Conservation (phyloP, 1,139 yeast genomes). For the Yamadazyma jaroonii region DNA sequence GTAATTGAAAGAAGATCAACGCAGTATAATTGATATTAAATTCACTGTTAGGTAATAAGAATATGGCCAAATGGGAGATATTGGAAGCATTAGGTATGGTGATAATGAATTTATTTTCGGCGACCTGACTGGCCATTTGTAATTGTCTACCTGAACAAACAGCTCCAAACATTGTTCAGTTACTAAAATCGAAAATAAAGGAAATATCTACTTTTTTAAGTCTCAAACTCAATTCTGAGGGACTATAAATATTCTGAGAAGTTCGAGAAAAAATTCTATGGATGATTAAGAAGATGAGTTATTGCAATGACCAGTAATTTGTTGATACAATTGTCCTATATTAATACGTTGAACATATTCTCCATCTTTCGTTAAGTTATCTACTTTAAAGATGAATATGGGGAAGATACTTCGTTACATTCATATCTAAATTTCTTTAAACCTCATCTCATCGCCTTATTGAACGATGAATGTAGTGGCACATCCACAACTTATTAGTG, state of each 20-base stretch:
- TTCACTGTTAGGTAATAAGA: conserved; percentile 66
- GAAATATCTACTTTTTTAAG: background rate
- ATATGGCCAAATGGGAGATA: conserved; percentile 71
- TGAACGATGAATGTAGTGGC: conserved; percentile 31
- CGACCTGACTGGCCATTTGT: conserved; percentile 60
- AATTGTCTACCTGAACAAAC: conserved; percentile 58
- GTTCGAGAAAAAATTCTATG: background rate
- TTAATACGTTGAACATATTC: conserved; percentile 71
- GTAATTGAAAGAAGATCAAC: conserved; percentile 83
- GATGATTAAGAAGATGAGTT: conserved; percentile 8
- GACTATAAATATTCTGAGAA: background rate
- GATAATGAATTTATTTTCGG: conserved; percentile 60
- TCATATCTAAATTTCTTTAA: conserved; percentile 6
- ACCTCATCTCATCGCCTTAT: background rate
- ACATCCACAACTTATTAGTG: conserved; percentile 39
- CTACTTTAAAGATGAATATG: conserved; percentile 63
- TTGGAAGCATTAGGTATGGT: conserved; percentile 59
- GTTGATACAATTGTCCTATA: conserved; percentile 69
- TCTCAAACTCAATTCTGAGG: background rate
- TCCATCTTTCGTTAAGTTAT: conserved; percentile 59
- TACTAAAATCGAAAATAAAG: background rate
- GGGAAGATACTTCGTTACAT: conserved; percentile 80
- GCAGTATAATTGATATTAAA: conserved; percentile 68
- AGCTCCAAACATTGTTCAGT: conserved; percentile 46
- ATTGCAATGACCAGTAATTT: conserved; percentile 13